Conservation (phyloP, 106 monocot species). For the Acanthochlamys bracteata region DNA sequence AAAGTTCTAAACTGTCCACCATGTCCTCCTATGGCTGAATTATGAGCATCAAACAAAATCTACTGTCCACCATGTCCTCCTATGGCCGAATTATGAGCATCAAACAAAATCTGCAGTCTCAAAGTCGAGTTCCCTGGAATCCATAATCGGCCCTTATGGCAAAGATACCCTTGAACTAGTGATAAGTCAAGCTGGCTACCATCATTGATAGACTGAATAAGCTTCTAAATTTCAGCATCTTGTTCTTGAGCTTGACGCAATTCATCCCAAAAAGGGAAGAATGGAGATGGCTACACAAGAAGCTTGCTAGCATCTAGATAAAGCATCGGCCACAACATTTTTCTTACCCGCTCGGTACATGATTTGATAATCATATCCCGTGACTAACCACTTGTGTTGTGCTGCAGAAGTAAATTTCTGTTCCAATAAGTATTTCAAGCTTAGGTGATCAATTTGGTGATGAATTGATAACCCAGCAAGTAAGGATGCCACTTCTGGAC, state of each 20-base stretch:
- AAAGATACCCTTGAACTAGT: no score
- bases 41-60: neutral
- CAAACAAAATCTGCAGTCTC: no score
- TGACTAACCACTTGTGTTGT: neutral
- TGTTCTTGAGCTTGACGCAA: no score
- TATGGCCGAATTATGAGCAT: no score
- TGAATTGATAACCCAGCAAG: neutral
- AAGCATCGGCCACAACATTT: conserved; percentile 1
- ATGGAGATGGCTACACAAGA: no score
- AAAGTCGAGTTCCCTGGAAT: no score
- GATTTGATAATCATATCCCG: neutral
- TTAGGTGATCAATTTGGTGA: neutral
- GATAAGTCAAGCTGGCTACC: no score
- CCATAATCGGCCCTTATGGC: neutral
- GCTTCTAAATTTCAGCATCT: no score
- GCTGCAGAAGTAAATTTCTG: neutral
- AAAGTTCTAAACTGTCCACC: neutral
- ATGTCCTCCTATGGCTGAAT: neutral
- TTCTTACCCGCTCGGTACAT: neutral
- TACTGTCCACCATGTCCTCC: no score
- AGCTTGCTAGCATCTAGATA: neutral
- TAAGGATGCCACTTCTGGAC: neutral
- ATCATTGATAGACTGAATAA: no score
- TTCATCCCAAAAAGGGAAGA: no score
- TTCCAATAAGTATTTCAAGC: conserved; percentile 1